Base-by-base conservation (phyloP, 2,329 filamentous ascomycete genomes). In the Diplodia mutila region DNA sequence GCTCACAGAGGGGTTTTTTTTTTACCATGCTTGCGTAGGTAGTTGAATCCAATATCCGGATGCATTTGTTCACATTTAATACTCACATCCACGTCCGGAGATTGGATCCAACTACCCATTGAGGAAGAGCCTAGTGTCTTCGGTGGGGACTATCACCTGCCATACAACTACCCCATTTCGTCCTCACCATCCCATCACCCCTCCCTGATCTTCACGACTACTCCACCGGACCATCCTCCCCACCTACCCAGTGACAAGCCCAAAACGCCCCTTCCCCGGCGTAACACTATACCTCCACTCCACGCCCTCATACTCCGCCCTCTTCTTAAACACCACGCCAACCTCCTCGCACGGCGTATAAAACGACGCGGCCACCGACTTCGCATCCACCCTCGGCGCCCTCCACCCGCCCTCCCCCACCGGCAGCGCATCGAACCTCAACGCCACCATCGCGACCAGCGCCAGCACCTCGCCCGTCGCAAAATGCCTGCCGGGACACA, bases 401-500 rank as follows among this genome's bases (percentile, higher is more conserved):
- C 21, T 53, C 75, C 75, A 77, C 21, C 72, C 75, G 0, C 21
- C 25, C 11, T 29, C 53, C 0, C 32, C 11, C 32, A 2, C 32
- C 8, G 76, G 73, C 16, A 46, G 16, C 3, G 80, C 57, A 57
- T 81, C 75, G 66, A 75, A 80, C 8, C 76, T 71, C 39, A 77
- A 49, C 14, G 79, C 46, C 18, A 80, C 51, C 71, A 80, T 75
- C 0, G 77, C 74, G 1, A 71, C 74, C 9, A 78, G 65, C 6
- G 73, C 72, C 14, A 78, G 49, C 21, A 80, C 76, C 32, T 78
- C 75, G 9, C 73, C 77, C 1, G 67, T 77, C 0, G 78, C 78
- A 64, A 80, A 80, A 66, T 80, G 75, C 6, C 78, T 72, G 7
- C 78, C 79, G 2, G 79, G 78, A 66, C 79, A 80, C 65, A 80